A percentile compares a stretch with the other conserved stretches of the same genome.
These are phyloP conservation scores for Glarea lozoyensis DNA, from an alignment of 495 filamentous ascomycete genomes.

Conservation along the genomic window DNA sequence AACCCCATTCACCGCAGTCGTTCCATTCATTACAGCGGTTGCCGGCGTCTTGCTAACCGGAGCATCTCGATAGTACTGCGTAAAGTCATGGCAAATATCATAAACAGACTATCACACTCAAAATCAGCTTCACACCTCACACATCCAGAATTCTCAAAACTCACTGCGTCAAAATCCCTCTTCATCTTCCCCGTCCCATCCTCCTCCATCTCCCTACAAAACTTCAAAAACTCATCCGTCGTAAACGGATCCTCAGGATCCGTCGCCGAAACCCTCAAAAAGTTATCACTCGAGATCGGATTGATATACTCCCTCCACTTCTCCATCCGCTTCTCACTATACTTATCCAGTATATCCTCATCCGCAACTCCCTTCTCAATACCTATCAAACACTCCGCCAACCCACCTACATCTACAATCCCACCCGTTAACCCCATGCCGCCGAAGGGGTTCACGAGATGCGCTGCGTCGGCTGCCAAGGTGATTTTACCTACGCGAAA, in stretches of 20 bases:
- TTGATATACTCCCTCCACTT: slow-evolving; percentile 47
- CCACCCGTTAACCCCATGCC: slow-evolving; percentile 53
- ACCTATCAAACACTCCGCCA: slow-evolving; percentile 49
- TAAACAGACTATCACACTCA: background rate
- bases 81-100: slow-evolving; percentile 3
- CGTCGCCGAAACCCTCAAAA: slow-evolving; percentile 27
- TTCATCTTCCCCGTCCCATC: slow-evolving; percentile 1
- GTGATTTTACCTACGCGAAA: slow-evolving; percentile 49
- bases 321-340: slow-evolving; percentile 44
- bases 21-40: no score
- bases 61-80: slow-evolving; percentile 1
- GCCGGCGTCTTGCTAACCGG: no score
- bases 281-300: slow-evolving; percentile 44
- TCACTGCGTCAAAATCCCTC: background rate
- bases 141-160: background rate
- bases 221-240: slow-evolving; percentile 28
- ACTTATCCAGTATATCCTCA: slow-evolving; percentile 46
- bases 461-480: slow-evolving; percentile 51
- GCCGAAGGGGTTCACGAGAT: slow-evolving; percentile 46
- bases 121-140: background rate
- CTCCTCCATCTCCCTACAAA: background rate
- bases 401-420: slow-evolving; percentile 47
- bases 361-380: slow-evolving; percentile 44
- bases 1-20: no score
- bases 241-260: slow-evolving; percentile 28